Evolutionary conservation across 139 green algal species (phyloP).

Genomic region (Trebouxia sp.): DNA sequence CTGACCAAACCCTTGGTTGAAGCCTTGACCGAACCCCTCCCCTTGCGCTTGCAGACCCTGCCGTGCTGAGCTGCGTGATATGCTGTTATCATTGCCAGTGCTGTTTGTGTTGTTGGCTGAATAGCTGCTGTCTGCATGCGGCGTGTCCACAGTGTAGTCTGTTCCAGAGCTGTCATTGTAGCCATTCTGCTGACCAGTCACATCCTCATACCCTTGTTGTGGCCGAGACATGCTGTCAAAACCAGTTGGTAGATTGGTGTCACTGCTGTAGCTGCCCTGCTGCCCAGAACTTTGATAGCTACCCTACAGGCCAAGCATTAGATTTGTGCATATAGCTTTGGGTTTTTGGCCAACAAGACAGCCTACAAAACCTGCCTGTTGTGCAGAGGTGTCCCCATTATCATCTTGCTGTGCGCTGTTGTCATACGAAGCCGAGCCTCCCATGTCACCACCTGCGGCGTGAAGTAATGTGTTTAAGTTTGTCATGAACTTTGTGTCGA

Average conservation of each 20-base stretch:
- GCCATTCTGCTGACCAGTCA: neutral
- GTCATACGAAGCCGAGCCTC: neutral
- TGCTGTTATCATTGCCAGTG: neutral
- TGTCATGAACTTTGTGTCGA: too few relatives aligned
- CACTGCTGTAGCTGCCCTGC: neutral
- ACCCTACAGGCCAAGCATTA: neutral
- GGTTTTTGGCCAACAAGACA: too few relatives aligned
- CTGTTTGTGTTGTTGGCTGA: too few relatives aligned
- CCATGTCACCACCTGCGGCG: neutral
- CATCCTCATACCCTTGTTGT: neutral
- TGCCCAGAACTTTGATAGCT: neutral
- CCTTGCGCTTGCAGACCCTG: conserved; percentile 4
- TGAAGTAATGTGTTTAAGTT: too few relatives aligned
- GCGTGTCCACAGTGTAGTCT: neutral
- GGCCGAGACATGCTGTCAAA: neutral
- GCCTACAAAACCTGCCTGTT: neutral
- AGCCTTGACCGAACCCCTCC: neutral
- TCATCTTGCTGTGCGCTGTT: neutral
- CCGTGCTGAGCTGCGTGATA: neutral
- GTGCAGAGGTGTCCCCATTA: neutral
- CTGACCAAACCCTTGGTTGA: neutral
- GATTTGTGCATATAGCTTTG: too few relatives aligned
- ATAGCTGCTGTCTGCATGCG: neutral
- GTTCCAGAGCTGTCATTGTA: neutral
- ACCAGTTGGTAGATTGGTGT: neutral